A percentile compares a stretch with the other conserved stretches of the same genome.
These are phyloP conservation scores for Chytridium lagenaria DNA, from an alignment of 371 early-diverging fungal species.

Conservation along the genomic window DNA sequence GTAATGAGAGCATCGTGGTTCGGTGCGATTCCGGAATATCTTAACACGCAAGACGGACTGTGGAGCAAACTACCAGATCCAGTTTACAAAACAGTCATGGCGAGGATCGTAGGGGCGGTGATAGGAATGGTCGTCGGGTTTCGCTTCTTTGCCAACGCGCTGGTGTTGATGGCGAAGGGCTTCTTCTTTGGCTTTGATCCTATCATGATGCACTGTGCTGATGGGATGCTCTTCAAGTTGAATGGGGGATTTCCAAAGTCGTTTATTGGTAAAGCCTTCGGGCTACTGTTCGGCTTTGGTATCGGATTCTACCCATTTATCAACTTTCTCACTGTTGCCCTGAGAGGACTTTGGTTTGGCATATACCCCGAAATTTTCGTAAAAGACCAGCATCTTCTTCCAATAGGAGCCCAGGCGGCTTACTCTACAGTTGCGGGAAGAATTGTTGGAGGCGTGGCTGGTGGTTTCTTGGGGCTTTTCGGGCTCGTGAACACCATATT, in stretches of 20 bases:
- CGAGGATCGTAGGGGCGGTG: not conserved
- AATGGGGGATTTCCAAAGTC: not conserved
- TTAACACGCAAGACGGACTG: constrained; percentile 7
- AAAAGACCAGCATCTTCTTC: constrained; percentile 13
- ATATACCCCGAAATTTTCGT: constrained; percentile 5
- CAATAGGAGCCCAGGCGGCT: not conserved
- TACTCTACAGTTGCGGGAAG: not conserved
- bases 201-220: not conserved
- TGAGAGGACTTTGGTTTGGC: constrained; percentile 5
- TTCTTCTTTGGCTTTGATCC: constrained; percentile 1
- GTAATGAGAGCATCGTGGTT: not conserved
- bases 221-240: not conserved
- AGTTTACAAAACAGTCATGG: not conserved
- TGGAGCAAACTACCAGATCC: not conserved
- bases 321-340: not conserved
- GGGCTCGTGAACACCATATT: not conserved
- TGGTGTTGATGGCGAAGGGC: not conserved
- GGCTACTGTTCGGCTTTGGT: constrained; percentile 5
- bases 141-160: not conserved
- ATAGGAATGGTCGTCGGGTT: constrained; percentile 1
- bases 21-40: constrained; percentile 6
- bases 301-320: constrained; percentile 14
- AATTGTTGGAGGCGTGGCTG: not conserved
- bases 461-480: constrained; percentile 1
- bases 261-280: not conserved